phyloP scores from a whole-genome alignment of 2,329 filamentous ascomycete genomes.

The Phyllosticta paracitricarpa region DNA sequence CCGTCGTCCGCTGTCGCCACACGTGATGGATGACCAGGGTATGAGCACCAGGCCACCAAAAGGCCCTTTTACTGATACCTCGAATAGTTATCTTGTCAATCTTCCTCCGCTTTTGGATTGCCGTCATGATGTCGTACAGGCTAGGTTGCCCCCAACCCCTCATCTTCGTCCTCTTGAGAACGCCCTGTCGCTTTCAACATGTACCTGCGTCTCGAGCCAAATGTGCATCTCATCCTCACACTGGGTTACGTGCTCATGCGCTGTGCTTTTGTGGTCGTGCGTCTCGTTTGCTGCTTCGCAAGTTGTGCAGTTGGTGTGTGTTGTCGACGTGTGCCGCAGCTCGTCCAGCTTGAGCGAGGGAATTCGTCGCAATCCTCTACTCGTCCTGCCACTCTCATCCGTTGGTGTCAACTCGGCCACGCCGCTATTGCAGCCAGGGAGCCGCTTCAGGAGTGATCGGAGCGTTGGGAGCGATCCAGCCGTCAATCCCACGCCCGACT shows the following conservation, averaged over 20 bases:
- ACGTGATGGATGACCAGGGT: neutral
- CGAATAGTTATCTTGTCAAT: neutral
- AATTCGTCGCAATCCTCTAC: neutral
- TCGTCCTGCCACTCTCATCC: neutral
- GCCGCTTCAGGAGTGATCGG: slow-evolving; percentile 30
- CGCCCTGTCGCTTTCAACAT: neutral
- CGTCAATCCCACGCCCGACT: slow-evolving; percentile 41
- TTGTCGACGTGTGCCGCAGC: neutral
- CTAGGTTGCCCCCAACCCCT: neutral
- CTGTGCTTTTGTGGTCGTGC: neutral
- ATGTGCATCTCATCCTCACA: neutral
- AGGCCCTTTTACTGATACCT: neutral
- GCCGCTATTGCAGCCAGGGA: neutral
- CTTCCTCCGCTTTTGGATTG: neutral
- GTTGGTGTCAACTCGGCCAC: neutral
- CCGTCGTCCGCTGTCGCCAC: neutral
- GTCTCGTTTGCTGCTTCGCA: neutral
- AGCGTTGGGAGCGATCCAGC: slow-evolving; percentile 39
- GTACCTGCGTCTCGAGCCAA: neutral
- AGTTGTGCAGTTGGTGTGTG: neutral
- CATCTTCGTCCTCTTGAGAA: neutral
- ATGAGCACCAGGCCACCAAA: neutral
- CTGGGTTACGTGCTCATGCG: neutral
- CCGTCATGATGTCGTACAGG: neutral
- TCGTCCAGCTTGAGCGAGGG: neutral